Base-by-base conservation (phyloP, 2,329 filamentous ascomycete species). In the Rhynchosporium agropyri region DNA sequence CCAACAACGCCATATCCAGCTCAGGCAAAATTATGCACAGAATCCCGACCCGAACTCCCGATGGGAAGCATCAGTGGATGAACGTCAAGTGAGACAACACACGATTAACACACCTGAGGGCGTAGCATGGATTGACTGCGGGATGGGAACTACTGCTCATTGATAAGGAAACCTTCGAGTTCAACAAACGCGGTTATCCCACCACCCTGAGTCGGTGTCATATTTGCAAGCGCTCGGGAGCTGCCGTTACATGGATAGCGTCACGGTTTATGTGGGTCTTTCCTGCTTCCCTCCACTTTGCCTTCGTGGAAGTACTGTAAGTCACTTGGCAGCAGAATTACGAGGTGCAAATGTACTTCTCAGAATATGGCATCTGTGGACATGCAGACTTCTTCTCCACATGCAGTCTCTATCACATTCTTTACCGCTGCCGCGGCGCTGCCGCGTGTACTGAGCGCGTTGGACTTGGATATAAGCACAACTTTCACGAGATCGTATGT, bases 331-430 rank as follows among this genome's bases (percentile, higher is more conserved):
- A 45, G 28, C 31, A 40, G 29, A 45, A n/a, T 48, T 33, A 53
- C 48, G 36, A 45, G 48, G 28, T 40, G 4, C 31, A 58, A 8
- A 26, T 45, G 20, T 20, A 38, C 45, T 10, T 36, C 5, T 33
- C 15, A 36, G 13, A 28, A 38, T 26, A 45, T 36, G 33, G 33
- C 5, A 36, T 36, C 1, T 36, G 5, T 10, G 3, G n/a, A 7
- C 10, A 42, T 59, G 59, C 45, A 26, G 20, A 45, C 29, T 38
- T 3, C 9, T 20, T 4, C 12, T 49, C 31, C 7, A n/a, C 43
- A 55, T 63, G 62, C 62, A 61, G 62, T 48, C 58, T 58, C 53
- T 58, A 57, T 64, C 62, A 64, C 54, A 58, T 36, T 4, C 29
- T 40, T 55, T 64, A 58, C 53, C 62, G 62, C 62, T 45, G 36